Conservation (phyloP, 371 early-diverging fungal species). For the Haplosporangium sp. region DNA sequence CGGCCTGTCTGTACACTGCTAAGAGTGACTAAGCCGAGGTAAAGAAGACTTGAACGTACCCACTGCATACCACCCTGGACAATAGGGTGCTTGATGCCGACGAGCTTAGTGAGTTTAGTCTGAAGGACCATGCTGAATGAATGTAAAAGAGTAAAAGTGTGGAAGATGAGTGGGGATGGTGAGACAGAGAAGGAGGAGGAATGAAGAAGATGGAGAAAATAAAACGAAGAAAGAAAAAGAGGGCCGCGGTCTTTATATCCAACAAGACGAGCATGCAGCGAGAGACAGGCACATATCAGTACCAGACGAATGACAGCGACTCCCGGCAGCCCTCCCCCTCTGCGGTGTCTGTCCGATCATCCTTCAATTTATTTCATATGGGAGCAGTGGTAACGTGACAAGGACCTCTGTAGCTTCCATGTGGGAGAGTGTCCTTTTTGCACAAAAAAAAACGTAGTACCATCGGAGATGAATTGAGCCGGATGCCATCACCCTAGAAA, state of each 20-base stretch:
- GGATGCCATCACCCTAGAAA: not conserved
- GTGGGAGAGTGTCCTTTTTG: too few species aligned
- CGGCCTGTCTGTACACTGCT: not conserved
- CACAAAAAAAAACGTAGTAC: not conserved
- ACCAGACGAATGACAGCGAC: conserved; percentile 25
- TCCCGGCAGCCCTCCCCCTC: conserved; percentile 1
- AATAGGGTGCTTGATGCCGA: conserved; percentile 79
- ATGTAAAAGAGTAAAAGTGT: conserved; percentile 1
- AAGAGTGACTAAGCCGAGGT: not conserved
- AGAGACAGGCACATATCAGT: not conserved
- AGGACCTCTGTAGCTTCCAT: too few species aligned
- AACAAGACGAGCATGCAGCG: not conserved
- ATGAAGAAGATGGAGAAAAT: not conserved
- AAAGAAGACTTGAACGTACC: conserved; percentile 26
- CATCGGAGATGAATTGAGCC: conserved; percentile 11
- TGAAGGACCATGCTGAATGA: conserved; percentile 61
- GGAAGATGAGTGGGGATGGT: conserved; percentile 20
- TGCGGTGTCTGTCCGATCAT: conserved; percentile 7
- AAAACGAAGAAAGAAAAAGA: not conserved
- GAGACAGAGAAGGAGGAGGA: not conserved
- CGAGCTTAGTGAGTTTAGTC: conserved; percentile 71
- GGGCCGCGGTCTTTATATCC: not conserved
- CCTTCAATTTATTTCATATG: too few species aligned
- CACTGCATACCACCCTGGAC: conserved; percentile 62
- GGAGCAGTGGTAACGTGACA: too few species aligned